A percentile compares a stretch with the other conserved stretches of the same genome.
These are phyloP conservation scores for Rubroshorea leprosula DNA, from an alignment of 345 rosid genomes.

Conservation along the genomic window DNA sequence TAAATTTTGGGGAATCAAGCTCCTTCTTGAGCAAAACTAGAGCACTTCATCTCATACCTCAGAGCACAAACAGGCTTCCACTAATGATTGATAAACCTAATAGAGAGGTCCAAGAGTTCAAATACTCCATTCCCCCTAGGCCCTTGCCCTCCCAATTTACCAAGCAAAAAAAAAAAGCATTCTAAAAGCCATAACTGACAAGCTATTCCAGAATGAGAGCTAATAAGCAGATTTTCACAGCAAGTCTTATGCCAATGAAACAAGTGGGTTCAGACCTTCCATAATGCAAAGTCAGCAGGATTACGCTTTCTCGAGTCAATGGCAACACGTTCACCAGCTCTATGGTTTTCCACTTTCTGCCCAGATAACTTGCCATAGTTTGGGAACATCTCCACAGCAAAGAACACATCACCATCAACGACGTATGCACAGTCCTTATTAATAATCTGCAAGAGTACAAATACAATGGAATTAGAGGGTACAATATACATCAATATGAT, in stretches of 20 bases:
- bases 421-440: constrained; percentile 62
- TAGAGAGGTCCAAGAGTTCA: too few species aligned
- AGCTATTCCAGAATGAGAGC: too few species aligned
- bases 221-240: too few species aligned
- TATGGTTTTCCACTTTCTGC: constrained; percentile 58
- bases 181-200: neutral
- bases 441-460: constrained; percentile 57
- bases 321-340: constrained; percentile 85
- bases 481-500: too few species aligned
- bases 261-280: constrained; percentile 53
- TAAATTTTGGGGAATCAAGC: too few species aligned
- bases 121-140: neutral
- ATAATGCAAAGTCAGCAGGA: constrained; percentile 87
- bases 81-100: too few species aligned
- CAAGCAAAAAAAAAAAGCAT: neutral
- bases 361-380: constrained; percentile 76
- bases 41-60: too few species aligned
- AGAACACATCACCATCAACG: constrained; percentile 80
- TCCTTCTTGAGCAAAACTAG: too few species aligned
- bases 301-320: constrained; percentile 79
- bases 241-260: too few species aligned
- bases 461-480: neutral
- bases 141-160: neutral
- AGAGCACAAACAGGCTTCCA: too few species aligned
- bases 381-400: constrained; percentile 62